phyloP scores from a whole-genome alignment of 2,329 filamentous ascomycete species.

The Fusarium cyanostomum region DNA sequence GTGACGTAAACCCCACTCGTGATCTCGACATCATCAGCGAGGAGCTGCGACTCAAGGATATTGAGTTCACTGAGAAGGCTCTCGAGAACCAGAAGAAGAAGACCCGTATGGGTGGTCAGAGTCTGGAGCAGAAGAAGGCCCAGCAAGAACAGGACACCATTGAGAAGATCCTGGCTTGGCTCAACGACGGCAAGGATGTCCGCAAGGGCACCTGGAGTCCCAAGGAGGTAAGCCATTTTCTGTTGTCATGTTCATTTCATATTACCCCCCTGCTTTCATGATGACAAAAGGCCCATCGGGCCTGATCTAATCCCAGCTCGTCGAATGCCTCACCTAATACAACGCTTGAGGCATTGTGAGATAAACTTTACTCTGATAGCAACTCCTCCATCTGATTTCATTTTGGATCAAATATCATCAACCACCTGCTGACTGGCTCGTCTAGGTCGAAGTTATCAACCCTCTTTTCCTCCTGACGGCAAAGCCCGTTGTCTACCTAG shows the following conservation, averaged over 20 bases:
- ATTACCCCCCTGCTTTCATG: constrained; percentile 63
- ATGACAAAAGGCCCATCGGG: constrained; percentile 96
- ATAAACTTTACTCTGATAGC: constrained; percentile 79
- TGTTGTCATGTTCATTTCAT: constrained; percentile 22
- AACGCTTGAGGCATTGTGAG: constrained; percentile 84
- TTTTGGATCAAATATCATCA: constrained; percentile 1
- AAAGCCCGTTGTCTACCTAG: constrained; percentile 95
- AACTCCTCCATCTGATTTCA: constrained; percentile 16
- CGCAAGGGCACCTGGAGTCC: constrained; percentile 88
- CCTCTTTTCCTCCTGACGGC: constrained; percentile 93
- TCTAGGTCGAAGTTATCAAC: constrained; percentile 95
- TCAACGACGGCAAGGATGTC: constrained; percentile 92
- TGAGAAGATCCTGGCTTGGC: constrained; percentile 84
- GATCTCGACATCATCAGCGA: constrained; percentile 97
- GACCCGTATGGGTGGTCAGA: constrained; percentile 92
- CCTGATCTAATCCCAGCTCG: constrained; percentile 99
- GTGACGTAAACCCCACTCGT: constrained; percentile 93
- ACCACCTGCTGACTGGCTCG: constrained; percentile 38
- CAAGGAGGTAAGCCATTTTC: constrained; percentile 82
- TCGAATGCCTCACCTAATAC: constrained; percentile 82
- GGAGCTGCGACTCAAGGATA: constrained; percentile 96
- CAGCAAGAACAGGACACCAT: constrained; percentile 94
- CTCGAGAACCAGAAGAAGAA: constrained; percentile 93
- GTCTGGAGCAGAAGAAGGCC: constrained; percentile 96
- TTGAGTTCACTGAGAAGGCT: constrained; percentile 97